Percentiles rank a stretch among this genome's conserved stretches.
Conservation (phyloP, 2,329 filamentous ascomycete genomes). For the Aureobasidium pullulans region DNA sequence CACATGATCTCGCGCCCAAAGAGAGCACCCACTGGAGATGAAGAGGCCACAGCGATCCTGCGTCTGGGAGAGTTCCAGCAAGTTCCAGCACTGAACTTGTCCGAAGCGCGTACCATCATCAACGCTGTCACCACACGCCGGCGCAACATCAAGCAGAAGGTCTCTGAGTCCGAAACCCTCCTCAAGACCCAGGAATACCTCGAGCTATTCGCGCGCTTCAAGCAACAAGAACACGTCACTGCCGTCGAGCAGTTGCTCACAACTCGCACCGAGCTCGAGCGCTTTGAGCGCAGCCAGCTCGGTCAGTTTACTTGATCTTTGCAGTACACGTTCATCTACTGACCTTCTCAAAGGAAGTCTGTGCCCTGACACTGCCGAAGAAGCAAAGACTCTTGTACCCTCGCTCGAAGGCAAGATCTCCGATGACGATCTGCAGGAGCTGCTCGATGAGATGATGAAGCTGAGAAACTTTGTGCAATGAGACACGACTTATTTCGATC, state of each 20-base stretch:
- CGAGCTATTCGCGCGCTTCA: constrained; percentile 91
- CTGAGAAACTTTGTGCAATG: constrained; percentile 43
- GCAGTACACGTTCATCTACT: neutral
- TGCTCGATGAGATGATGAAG: constrained; percentile 87
- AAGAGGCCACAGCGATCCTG: constrained; percentile 75
- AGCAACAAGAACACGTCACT: constrained; percentile 88
- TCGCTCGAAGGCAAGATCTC: constrained; percentile 81
- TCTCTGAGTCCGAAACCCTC: constrained; percentile 47
- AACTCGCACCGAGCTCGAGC: constrained; percentile 56
- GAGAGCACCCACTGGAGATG: constrained; percentile 66
- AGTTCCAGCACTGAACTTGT: constrained; percentile 84
- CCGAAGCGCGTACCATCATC: constrained; percentile 85
- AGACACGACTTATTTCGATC: neutral
- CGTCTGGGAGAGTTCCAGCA: constrained; percentile 90
- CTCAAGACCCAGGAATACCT: constrained; percentile 87
- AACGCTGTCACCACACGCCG: constrained; percentile 58
- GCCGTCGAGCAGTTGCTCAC: constrained; percentile 77
- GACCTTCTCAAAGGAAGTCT: constrained; percentile 59
- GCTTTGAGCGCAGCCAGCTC: constrained; percentile 89
- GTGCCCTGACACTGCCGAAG: constrained; percentile 86
- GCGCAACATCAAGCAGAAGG: constrained; percentile 14
- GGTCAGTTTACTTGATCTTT: constrained; percentile 46
- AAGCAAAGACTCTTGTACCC: constrained; percentile 93
- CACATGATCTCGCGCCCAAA: constrained; percentile 48
- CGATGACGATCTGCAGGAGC: constrained; percentile 78